Base-by-base conservation (phyloP, 208 protist species). In the Trypanosoma scelopori region DNA sequence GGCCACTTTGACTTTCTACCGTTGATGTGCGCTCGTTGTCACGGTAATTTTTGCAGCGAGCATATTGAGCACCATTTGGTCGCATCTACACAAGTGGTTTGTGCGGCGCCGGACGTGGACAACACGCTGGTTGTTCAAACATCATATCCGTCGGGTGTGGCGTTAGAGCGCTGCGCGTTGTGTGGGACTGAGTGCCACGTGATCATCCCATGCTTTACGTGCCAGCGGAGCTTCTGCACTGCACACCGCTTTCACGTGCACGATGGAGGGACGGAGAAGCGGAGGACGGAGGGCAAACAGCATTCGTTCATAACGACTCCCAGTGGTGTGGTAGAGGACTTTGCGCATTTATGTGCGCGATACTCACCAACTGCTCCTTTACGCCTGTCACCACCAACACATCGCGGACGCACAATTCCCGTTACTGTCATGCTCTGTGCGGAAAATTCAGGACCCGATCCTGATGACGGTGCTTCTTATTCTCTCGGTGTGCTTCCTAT, bases 1-100 rank as follows among this genome's bases (percentile, higher is more conserved):
- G 78, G 79, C 5, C 69, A 80, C 41, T 89, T 94, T 65, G 82
- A 90, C 71, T 91, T 89, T 63, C 67, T 91, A 12, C 82, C 83
- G 1, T 65, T 71, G 16, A 61, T 37, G n/a, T 91, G 88, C 66
- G 74, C 70, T 25, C 55, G 62, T 59, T 91, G 88, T 70, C 32
- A 62, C 20, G 71, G 70, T 23, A 30, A 71, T 2, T 86, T 90
- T 63, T 94, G 88, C 65, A 65, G 69, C 5, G 66, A 76, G 0
- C 85, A 94, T 67, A 69, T 81, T 28, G 51, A 55, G 5, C 61
- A 37, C 13, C 87, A 93, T 37, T 76, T 77, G 58, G 41, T 76
- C 32, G 56, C 75, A 0, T 20, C 20, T 18, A 42, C 52, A 41
- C 15, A 70, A 9, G 12, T n/a, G 23, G 20, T 42, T 7, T 62